phyloP scores from a whole-genome alignment of 768 basidiomycete species.

The Leccinum longicurvipes region DNA sequence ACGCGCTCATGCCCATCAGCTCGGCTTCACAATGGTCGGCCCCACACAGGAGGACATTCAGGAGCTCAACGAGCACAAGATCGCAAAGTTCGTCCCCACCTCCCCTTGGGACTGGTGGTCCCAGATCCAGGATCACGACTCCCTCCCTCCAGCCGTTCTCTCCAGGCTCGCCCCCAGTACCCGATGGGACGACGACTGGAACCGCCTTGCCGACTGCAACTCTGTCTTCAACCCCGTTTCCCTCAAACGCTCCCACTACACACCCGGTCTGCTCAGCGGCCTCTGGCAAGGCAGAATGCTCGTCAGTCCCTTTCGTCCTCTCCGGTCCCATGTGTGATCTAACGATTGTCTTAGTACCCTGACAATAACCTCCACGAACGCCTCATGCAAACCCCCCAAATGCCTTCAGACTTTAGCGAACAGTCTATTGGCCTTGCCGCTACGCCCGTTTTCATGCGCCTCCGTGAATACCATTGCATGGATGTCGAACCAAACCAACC shows the following conservation, averaged over 20 bases:
- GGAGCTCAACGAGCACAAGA: slow-evolving; percentile 48
- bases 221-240: slow-evolving; percentile 32
- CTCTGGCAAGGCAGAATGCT: slow-evolving; percentile 63
- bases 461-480: slow-evolving; percentile 53
- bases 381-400: slow-evolving; percentile 21
- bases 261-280: slow-evolving; percentile 51
- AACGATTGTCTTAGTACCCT: slow-evolving; percentile 13
- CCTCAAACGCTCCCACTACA: slow-evolving; percentile 38
- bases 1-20: slow-evolving; percentile 28
- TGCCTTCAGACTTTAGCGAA: slow-evolving; percentile 35
- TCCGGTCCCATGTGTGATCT: neutral
- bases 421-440: slow-evolving; percentile 35
- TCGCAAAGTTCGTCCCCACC: slow-evolving; percentile 29
- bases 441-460: slow-evolving; percentile 55
- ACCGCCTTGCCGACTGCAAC: slow-evolving; percentile 46
- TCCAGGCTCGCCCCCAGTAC: slow-evolving; percentile 36
- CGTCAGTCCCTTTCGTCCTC: slow-evolving; percentile 37
- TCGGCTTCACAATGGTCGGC: slow-evolving; percentile 25
- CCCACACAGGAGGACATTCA: slow-evolving; percentile 59
- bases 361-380: slow-evolving; percentile 15
- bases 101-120: slow-evolving; percentile 23
- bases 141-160: slow-evolving; percentile 22
- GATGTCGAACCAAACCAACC: slow-evolving; percentile 36
- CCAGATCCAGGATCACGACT: slow-evolving; percentile 16
- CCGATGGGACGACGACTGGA: slow-evolving; percentile 58